These are phyloP conservation scores for Scutellaria baicalensis DNA, from an alignment of 257 asterid genomes.

Conservation along the genomic window DNA sequence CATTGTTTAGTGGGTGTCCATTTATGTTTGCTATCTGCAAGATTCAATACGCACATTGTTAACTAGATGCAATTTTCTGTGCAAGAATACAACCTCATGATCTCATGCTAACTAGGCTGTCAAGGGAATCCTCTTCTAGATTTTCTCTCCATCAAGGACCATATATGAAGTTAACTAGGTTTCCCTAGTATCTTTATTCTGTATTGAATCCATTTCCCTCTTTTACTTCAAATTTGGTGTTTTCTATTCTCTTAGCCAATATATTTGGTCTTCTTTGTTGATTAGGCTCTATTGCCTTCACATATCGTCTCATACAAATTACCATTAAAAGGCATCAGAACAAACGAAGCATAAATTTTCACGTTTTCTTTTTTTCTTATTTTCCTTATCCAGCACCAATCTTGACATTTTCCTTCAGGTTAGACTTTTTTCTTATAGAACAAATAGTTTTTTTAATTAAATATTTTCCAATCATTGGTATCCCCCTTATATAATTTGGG, in stretches of 20 bases:
- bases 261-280: neutral
- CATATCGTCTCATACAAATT: neutral
- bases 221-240: neutral
- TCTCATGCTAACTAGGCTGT: neutral
- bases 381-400: neutral
- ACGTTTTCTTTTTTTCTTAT: neutral
- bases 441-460: neutral
- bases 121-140: neutral
- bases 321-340: neutral
- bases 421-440: neutral
- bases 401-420: neutral
- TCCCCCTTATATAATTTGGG: too few species aligned
- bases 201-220: neutral
- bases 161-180: neutral
- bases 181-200: neutral
- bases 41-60: neutral
- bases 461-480: neutral
- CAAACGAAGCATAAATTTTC: neutral
- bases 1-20: neutral
- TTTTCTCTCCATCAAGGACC: neutral
- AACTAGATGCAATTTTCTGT: neutral
- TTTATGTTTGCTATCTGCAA: neutral
- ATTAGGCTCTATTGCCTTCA: neutral
- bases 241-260: neutral
- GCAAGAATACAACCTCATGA: neutral